phyloP scores from a whole-genome alignment of 805 yeast genomes.

The Candida rishiriensis region DNA sequence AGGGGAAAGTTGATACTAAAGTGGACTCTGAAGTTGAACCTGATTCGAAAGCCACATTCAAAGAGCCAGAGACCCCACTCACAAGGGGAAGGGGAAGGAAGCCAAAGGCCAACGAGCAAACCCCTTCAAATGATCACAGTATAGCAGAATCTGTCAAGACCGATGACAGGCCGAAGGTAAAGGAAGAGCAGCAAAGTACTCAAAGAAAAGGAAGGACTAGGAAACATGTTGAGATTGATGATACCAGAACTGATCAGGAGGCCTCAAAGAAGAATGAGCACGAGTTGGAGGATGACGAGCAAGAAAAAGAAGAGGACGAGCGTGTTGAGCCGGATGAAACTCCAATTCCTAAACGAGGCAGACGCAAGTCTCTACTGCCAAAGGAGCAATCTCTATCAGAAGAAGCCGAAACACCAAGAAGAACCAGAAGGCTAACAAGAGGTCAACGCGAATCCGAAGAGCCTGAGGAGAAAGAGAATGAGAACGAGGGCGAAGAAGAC shows the following conservation, averaged over 20 bases:
- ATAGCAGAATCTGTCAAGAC: not conserved
- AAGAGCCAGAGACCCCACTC: constrained; percentile 3
- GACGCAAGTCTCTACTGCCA: not conserved
- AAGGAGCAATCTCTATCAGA: not conserved
- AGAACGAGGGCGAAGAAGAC: not conserved
- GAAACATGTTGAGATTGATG: constrained; percentile 1
- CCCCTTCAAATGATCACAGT: too few relatives aligned
- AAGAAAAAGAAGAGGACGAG: not conserved
- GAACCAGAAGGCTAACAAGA: not conserved
- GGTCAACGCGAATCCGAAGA: not conserved
- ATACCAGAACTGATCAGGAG: not conserved
- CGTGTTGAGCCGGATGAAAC: not conserved
- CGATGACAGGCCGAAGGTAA: not conserved
- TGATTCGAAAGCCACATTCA: constrained; percentile 3
- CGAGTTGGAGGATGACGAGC: not conserved
- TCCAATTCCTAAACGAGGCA: not conserved
- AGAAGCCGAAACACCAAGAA: not conserved
- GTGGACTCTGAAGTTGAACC: constrained; percentile 3
- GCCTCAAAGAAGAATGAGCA: not conserved
- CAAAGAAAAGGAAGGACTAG: constrained; percentile 1
- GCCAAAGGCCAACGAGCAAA: not conserved
- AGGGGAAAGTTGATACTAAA: not conserved
- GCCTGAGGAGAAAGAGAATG: constrained; percentile 3
- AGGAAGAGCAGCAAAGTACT: not conserved
- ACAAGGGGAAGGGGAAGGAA: constrained; percentile 2